phyloP scores from a whole-genome alignment of 2,329 filamentous ascomycete genomes.

The Ascochyta lentis region DNA sequence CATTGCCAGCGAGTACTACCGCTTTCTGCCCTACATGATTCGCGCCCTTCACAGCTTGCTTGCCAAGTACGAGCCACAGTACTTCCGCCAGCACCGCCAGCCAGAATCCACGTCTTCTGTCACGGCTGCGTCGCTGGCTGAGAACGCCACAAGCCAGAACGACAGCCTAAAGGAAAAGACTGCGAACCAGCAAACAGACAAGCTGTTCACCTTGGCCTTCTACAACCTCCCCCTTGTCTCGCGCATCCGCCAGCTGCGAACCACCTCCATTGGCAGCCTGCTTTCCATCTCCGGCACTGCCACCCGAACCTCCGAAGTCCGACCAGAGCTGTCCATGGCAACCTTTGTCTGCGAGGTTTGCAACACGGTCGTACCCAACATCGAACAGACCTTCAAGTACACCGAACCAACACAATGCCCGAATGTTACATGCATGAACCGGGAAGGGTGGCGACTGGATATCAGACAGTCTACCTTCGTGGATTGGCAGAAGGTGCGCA shows the following conservation, averaged over 20 bases:
- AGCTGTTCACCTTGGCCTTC: constrained; percentile 90
- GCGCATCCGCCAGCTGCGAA: constrained; percentile 82
- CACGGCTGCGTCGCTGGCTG: constrained; percentile 68
- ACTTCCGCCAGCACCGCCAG: constrained; percentile 91
- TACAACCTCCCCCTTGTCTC: constrained; percentile 92
- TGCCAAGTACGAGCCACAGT: constrained; percentile 90
- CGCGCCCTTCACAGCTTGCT: constrained; percentile 91
- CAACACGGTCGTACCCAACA: constrained; percentile 81
- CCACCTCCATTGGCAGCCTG: constrained; percentile 88
- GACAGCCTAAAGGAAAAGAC: constrained; percentile 72
- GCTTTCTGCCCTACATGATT: constrained; percentile 90
- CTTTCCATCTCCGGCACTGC: constrained; percentile 97
- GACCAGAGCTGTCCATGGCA: constrained; percentile 88
- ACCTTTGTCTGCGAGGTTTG: constrained; percentile 93
- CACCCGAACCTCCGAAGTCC: constrained; percentile 94
- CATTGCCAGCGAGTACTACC: constrained; percentile 90
- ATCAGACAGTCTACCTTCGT: constrained; percentile 97
- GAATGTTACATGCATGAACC: constrained; percentile 85
- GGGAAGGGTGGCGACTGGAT: constrained; percentile 93
- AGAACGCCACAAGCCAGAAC: constrained; percentile 64
- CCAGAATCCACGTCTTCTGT: constrained; percentile 76
- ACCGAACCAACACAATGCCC: constrained; percentile 97
- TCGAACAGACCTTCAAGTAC: constrained; percentile 97
- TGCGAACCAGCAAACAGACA: constrained; percentile 93
- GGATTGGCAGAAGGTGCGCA: constrained; percentile 98